Conservation (phyloP, 139 green algal species). For the Picochlorum sp. region DNA sequence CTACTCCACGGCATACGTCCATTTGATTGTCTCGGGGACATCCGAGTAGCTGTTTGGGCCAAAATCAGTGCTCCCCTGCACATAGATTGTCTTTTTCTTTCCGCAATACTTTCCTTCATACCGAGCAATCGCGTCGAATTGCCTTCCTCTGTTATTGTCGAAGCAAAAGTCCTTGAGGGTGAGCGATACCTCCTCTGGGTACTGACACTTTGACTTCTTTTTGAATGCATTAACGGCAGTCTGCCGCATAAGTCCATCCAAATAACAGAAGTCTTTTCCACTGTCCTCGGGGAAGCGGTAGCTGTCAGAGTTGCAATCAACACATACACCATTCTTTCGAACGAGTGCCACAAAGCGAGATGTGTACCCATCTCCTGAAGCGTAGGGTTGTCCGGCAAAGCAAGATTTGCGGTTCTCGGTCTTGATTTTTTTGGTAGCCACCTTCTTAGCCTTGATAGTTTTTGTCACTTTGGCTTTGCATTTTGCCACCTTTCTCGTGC, state of each 20-base stretch:
- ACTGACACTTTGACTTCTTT: not conserved
- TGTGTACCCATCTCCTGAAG: not conserved
- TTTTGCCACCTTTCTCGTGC: not conserved
- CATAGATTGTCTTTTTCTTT: not conserved
- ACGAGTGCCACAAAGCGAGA: not conserved
- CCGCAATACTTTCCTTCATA: not conserved
- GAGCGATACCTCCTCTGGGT: not conserved
- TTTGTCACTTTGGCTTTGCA: not conserved
- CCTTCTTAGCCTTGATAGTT: not conserved
- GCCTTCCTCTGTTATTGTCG: not conserved
- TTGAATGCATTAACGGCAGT: not conserved
- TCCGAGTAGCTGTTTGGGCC: not conserved
- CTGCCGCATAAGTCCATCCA: not conserved
- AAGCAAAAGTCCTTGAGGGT: not conserved
- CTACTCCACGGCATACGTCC: not conserved
- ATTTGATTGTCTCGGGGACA: not conserved
- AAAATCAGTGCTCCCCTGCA: not conserved
- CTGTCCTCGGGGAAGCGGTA: not conserved
- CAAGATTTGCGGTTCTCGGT: not conserved
- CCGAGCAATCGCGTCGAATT: not conserved
- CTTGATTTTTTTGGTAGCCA: not conserved
- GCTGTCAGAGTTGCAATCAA: not conserved
- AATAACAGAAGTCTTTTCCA: not conserved
- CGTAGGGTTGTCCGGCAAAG: not conserved
- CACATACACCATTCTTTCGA: not conserved